Evolutionary conservation across 2,329 filamentous ascomycete genomes (phyloP), one percentile per base, ranked within the genome.

Genomic region (Fusarium keratoplasticum): DNA sequence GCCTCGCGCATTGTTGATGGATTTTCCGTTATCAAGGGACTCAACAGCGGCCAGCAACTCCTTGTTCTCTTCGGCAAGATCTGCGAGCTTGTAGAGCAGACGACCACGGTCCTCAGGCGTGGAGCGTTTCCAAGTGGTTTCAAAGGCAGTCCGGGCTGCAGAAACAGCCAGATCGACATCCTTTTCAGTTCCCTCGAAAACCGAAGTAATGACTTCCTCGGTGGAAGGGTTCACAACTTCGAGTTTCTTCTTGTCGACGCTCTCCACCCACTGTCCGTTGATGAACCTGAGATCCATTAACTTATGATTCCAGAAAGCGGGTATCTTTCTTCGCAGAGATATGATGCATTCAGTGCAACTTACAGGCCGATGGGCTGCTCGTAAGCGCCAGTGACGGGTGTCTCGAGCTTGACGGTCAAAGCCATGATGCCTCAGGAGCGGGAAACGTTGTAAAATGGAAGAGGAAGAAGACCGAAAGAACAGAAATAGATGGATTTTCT

Each of bases 201-300:
- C 94, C 61, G 91, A 92, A 87, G 88, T 90, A 86, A 97, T 97
- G 81, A 94, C 91, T 84, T 95, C 91, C 84, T 98, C 95, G 75
- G 91, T 94, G 74, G 92, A 81, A 69, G 95, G 95, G 89, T 97
- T 97, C 88, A 96, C 92, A 83, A 95, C 93, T 86, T 98, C 95
- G 81, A 98, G 96, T 76, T 92, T 95, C 89, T 94, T 93, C 87
- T 95, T 95, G 79, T 97, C 94, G 73, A 93, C 91, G 82, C 91
- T 89, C 80, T 84, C 83, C 74, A 97, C 90, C 86, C 92, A 98
- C 85, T 98, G 92, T 84, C 96, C 95, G 89, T 96, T 95, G 89
- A 97, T 96, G 89, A 94, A 55, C 6, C 50, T 55, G 5, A n/a
- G 6, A 6, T 31, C 11, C 1, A 20, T 55, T 35, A 55, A n/a